Evolutionary conservation across 208 protist genomes (phyloP).

Genomic region (Endotrypanum monterogeii): DNA sequence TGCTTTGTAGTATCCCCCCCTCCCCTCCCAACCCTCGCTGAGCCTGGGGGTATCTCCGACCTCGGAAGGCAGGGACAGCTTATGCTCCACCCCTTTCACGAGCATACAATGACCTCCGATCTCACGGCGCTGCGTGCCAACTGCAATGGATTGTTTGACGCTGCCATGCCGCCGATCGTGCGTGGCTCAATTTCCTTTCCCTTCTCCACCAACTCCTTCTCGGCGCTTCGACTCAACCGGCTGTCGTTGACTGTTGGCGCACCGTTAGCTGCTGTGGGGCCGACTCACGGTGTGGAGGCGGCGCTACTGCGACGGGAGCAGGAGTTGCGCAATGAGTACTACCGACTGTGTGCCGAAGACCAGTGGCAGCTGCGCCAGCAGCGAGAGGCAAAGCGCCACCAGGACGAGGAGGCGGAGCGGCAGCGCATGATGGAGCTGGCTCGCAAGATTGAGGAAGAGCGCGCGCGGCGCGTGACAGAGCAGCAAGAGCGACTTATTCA

Average conservation of each 20-base stretch:
- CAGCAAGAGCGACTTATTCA: slow-evolving; percentile 70
- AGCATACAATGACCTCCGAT: slow-evolving; percentile 27
- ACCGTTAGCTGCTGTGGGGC: background rate
- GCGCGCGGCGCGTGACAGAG: slow-evolving; percentile 56
- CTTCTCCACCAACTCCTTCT: slow-evolving; percentile 1
- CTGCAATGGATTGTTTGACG: slow-evolving; percentile 38
- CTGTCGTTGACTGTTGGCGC: background rate
- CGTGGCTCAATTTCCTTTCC: slow-evolving; percentile 12
- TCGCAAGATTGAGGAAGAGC: slow-evolving; percentile 60
- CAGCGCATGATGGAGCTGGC: slow-evolving; percentile 51
- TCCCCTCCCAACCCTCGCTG: too few relatives aligned
- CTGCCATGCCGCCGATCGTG: slow-evolving; percentile 63
- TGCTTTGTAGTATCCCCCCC: too few relatives aligned
- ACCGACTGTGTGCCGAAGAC: slow-evolving; percentile 52
- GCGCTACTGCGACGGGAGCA: slow-evolving; percentile 64
- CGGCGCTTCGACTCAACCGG: slow-evolving; percentile 11
- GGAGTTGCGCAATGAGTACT: slow-evolving; percentile 65
- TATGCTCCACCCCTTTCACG: too few relatives aligned
- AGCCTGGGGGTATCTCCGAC: too few relatives aligned
- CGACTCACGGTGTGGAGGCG: slow-evolving; percentile 42
- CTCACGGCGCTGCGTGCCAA: slow-evolving; percentile 32
- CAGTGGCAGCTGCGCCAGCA: slow-evolving; percentile 44
- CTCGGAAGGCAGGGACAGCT: too few relatives aligned
- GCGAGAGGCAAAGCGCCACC: slow-evolving; percentile 40
- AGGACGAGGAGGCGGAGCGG: slow-evolving; percentile 60